These are phyloP conservation scores for Beta vulgaris DNA, from an alignment of 148 eudicot genomes.

Conservation along the genomic window DNA sequence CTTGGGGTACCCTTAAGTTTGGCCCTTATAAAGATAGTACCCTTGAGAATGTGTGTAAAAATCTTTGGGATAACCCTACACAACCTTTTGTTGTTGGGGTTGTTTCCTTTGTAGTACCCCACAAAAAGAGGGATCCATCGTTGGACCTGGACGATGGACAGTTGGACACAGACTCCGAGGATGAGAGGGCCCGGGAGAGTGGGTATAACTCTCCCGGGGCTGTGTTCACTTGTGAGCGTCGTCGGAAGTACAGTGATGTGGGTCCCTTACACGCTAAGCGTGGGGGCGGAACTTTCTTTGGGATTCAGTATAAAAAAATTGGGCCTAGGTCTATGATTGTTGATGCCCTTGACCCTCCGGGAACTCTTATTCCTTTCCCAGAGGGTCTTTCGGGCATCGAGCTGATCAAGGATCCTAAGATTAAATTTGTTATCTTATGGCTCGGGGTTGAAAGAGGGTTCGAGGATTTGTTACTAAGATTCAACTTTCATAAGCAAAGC, in stretches of 20 bases:
- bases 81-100: constrained; percentile 3
- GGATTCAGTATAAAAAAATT: neutral
- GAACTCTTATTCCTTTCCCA: neutral
- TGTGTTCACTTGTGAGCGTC: neutral
- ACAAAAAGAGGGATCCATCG: neutral
- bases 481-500: neutral
- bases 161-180: constrained; percentile 10
- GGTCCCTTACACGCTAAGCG: constrained; percentile 7
- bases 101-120: neutral
- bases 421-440: constrained; percentile 7
- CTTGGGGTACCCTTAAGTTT: constrained; percentile 3
- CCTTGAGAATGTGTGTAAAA: constrained; percentile 1
- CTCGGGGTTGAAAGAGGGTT: constrained; percentile 5
- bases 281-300: neutral
- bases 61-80: constrained; percentile 8
- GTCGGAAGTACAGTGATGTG: neutral
- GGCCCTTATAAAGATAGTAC: constrained; percentile 4
- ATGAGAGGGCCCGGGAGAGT: neutral
- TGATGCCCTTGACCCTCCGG: constrained; percentile 5
- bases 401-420: neutral
- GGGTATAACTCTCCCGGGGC: neutral
- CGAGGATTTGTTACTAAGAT: neutral
- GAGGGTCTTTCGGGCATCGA: neutral
- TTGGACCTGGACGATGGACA: neutral
- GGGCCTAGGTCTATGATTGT: neutral